Percentiles rank a stretch among this genome's conserved stretches.
Conservation (phyloP, 805 yeast species). For the Sungouiozyma ichnusensis region DNA sequence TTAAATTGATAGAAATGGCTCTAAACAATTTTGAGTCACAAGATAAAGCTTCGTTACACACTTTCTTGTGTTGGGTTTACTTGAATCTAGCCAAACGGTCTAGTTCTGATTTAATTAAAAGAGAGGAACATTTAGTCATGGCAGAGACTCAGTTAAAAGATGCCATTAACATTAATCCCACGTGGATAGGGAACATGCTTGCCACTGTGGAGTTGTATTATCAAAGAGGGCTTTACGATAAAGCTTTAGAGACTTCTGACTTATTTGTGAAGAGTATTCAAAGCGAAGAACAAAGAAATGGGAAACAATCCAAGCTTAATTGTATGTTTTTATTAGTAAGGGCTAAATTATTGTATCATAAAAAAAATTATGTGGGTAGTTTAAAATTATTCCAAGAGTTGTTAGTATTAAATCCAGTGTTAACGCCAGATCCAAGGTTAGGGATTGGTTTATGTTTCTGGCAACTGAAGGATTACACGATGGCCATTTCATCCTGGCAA, state of each 20-base stretch:
- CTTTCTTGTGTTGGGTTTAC: conserved; percentile 66
- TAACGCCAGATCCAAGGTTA: conserved; percentile 84
- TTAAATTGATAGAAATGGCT: conserved; percentile 53
- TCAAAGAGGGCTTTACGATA: conserved; percentile 52
- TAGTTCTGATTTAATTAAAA: conserved; percentile 12
- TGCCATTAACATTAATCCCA: conserved; percentile 38
- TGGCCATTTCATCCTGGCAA: conserved; percentile 78
- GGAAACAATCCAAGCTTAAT: conserved; percentile 44
- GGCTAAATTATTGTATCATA: conserved; percentile 68
- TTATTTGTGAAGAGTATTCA: conserved; percentile 36
- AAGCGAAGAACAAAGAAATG: conserved; percentile 25
- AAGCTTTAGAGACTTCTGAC: conserved; percentile 63
- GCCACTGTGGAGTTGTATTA: conserved; percentile 59
- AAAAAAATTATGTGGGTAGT: conserved; percentile 62
- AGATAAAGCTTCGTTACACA: conserved; percentile 43
- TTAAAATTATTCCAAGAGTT: conserved; percentile 78
- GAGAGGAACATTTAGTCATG: conserved; percentile 26
- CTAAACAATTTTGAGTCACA: conserved; percentile 26
- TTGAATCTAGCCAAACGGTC: conserved; percentile 35
- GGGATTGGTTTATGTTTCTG: conserved; percentile 94
- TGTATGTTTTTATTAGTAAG: conserved; percentile 71
- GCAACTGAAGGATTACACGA: conserved; percentile 65
- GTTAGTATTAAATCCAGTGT: conserved; percentile 61
- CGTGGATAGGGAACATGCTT: conserved; percentile 41
- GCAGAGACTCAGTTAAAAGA: conserved; percentile 39